Evolutionary conservation across 768 basidiomycete species (phyloP), one percentile per base, ranked within the genome.

Genomic region (Russula compacta): DNA sequence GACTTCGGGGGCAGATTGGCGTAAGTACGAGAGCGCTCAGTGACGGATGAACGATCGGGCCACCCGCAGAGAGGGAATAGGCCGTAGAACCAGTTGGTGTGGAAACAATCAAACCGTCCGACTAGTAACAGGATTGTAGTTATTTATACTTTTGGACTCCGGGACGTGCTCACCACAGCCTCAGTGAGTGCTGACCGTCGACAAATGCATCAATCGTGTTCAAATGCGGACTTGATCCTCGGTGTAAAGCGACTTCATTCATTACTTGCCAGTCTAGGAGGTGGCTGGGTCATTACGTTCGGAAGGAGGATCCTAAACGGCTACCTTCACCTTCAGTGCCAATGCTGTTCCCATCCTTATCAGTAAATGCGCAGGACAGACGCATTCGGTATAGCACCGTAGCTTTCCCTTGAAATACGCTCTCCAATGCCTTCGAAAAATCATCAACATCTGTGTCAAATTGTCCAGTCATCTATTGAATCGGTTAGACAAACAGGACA

Each of bases 61-160:
- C 95, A 38, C 95, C 95, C 0, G 94, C 91, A 3, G 93, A 95
- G 24, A 98, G 79, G 0, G 94, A 97, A 73, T 98, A 97, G 15
- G 95, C 95, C 3, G 95, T 97, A 21, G 94, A 97, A 6, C 95
- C 95, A 3, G 95, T 98, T 21, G 95, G 95, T 2, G 95, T 98
- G 7, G 93, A 93, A 56, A 98, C 84, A 58, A 97, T 93, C 61
- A 97, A 76, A 40, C 95, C 94, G 67, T 97, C 94, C 39, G 92
- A 92, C 93, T 95, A 69, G 33, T 29, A 59, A 60, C 32, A 60
- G 62, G 44, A 59, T 51, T 61, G 58, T 40, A 57, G 55, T 36
- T 49, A 55, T 64, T 58, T 58, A 43, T 33, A 58, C 49, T 58
- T 54, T 51, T 44, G 61, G 47, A 6, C 60, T 33, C 60, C 32